Evolutionary conservation across 352 stramenopile species (phyloP), one percentile per base, ranked within the genome.

Genomic region (Phytophthora rubi): DNA sequence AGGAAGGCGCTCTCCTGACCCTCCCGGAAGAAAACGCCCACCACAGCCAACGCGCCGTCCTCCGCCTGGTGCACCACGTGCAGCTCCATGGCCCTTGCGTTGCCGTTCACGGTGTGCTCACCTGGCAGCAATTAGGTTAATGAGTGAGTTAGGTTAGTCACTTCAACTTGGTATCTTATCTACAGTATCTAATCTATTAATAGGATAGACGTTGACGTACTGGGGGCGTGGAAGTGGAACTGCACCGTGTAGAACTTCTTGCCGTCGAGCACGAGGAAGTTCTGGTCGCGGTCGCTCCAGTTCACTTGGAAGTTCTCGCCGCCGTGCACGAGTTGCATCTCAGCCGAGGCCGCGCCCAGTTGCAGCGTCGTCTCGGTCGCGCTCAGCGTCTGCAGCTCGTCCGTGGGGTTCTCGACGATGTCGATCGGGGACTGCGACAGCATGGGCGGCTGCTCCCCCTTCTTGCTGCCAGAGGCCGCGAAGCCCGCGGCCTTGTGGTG

Each of bases 161-260:
- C 23, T 26, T 26, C 23, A 26, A 26, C 23, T 26, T 26, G 23
- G 23, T 26, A 26, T 26, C 23, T 26, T 26, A 26, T 26, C 23
- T 26, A 26, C 23, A 26, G 23, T 26, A 26, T 26, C 23, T 26
- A 26, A 26, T 26, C 23, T 26, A 26, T 26, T 26, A 26, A 26
- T 26, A 26, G 23, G 23, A 1, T 26, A 26, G 23, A 18, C 10
- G 23, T 23, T 21, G 21, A 82, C 81, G 68, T 82, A 87, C 82
- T 90, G 2, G 83, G 83, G 5, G 80, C 77, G 65, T 91, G 83
- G 70, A 91, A 85, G 60, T 90, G 82, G 70, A 90, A 90, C 60
- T 90, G 82, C 47, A 90, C 72, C 42, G 82, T 80, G 62, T 75
- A 77, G 74, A 77, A 90, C 26, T 77, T 74, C 59, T 85, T 86